These are phyloP conservation scores for Cyclocybe cylindracea DNA, from an alignment of 768 basidiomycete species.

Conservation along the genomic window DNA sequence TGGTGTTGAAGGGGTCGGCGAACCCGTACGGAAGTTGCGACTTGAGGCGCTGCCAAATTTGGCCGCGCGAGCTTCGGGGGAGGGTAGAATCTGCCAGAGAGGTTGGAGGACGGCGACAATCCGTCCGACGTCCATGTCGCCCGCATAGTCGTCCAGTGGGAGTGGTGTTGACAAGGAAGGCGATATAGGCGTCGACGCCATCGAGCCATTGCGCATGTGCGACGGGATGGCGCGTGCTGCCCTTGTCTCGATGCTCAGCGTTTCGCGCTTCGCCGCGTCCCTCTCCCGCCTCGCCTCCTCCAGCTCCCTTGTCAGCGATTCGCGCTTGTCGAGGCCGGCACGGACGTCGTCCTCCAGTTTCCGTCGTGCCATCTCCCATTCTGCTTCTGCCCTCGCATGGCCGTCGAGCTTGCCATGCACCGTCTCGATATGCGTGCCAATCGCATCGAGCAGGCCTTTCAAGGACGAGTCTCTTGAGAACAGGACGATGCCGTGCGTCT, in stretches of 20 bases:
- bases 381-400: constrained; percentile 42
- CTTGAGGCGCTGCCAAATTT: constrained; percentile 46
- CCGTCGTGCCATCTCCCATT: constrained; percentile 47
- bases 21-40: constrained; percentile 50
- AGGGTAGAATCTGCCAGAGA: constrained; percentile 82
- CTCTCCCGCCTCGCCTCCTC: constrained; percentile 54
- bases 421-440: constrained; percentile 53
- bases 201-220: constrained; percentile 10
- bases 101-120: constrained; percentile 66
- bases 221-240: constrained; percentile 31
- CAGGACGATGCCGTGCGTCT: constrained; percentile 57
- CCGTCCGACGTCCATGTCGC: constrained; percentile 47
- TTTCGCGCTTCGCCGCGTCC: constrained; percentile 48
- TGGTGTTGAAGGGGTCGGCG: constrained; percentile 40
- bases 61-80: constrained; percentile 76
- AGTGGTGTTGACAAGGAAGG: constrained; percentile 16
- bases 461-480: constrained; percentile 53
- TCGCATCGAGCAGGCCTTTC: constrained; percentile 46
- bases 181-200: constrained; percentile 19
- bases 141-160: constrained; percentile 21
- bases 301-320: constrained; percentile 49
- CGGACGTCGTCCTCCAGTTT: constrained; percentile 53
- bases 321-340: constrained; percentile 45
- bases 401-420: constrained; percentile 45
- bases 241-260: constrained; percentile 36